Evolutionary conservation across 768 basidiomycete species (phyloP).

Genomic region (Daedaleopsis sinensis): DNA sequence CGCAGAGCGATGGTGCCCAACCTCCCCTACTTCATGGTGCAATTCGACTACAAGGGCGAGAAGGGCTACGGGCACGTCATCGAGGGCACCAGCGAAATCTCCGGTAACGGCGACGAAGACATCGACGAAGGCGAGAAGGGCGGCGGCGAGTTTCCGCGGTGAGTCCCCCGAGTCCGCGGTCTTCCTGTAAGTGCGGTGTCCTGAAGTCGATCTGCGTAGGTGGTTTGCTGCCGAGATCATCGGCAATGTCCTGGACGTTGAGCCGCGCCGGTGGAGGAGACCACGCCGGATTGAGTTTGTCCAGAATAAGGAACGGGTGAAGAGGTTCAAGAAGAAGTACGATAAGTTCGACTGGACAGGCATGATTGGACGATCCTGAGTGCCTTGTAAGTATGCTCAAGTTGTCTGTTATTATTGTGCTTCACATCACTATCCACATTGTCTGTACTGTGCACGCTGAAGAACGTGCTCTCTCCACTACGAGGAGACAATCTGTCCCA

Average conservation of each 20-base stretch:
- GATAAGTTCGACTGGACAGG: constrained; percentile 82
- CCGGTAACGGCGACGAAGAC: constrained; percentile 58
- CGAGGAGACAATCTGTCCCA: no score
- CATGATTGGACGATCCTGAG: constrained; percentile 53
- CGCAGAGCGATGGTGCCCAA: constrained; percentile 94
- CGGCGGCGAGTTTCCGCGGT: constrained; percentile 90
- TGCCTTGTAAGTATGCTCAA: no score
- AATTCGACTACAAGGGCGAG: constrained; percentile 97
- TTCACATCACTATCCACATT: no score
- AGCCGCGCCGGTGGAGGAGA: constrained; percentile 83
- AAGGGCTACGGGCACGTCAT: constrained; percentile 99
- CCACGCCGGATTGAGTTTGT: constrained; percentile 75
- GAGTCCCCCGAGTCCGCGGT: constrained; percentile 26
- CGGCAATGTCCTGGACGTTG: constrained; percentile 86
- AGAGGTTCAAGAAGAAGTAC: constrained; percentile 73
- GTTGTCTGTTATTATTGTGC: no score
- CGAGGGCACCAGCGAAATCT: constrained; percentile 78
- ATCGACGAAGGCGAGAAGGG: constrained; percentile 89
- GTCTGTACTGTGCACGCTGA: no score
- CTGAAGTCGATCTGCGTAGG: constrained; percentile 41
- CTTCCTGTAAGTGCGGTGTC: background rate
- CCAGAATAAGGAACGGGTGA: constrained; percentile 70
- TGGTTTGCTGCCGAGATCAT: constrained; percentile 97
- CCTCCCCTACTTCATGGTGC: constrained; percentile 98
- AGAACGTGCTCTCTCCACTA: no score